Percentiles rank a stretch among this genome's conserved stretches.
Evolutionary conservation across 2,329 filamentous ascomycete genomes (phyloP).

Genomic region (Fusarium begoniae): DNA sequence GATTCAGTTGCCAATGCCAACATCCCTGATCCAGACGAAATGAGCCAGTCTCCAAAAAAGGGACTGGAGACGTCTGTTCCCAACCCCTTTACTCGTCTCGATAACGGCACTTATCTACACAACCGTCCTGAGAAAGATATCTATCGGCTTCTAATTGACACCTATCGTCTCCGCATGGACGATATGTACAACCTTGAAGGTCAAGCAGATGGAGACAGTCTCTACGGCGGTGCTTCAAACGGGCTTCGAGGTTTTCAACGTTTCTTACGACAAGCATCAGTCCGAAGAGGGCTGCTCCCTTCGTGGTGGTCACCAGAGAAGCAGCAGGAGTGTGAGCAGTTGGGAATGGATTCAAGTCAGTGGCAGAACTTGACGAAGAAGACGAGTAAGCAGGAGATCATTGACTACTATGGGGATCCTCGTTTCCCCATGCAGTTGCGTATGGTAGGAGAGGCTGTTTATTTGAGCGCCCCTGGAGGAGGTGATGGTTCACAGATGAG

Average conservation of each 20-base stretch:
- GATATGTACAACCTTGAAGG: constrained; percentile 47
- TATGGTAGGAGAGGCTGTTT: constrained; percentile 56
- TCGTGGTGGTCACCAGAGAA: constrained; percentile 56
- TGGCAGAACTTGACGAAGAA: constrained; percentile 39
- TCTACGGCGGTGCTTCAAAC: constrained; percentile 41
- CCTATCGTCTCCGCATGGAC: constrained; percentile 57
- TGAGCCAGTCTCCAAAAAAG: constrained; percentile 34
- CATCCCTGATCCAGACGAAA: background rate
- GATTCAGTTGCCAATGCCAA: background rate
- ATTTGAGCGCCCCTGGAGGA: constrained; percentile 45
- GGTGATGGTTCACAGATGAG: constrained; percentile 38
- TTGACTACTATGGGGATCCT: constrained; percentile 54
- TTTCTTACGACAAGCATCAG: constrained; percentile 46
- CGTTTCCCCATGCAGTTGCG: constrained; percentile 60
- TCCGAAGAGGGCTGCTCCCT: constrained; percentile 49
- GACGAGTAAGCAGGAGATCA: constrained; percentile 49
- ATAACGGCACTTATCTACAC: constrained; percentile 54
- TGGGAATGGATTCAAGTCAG: constrained; percentile 42
- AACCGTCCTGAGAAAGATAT: constrained; percentile 54
- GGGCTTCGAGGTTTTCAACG: constrained; percentile 47
- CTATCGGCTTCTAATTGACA: constrained; percentile 57
- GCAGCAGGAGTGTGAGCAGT: constrained; percentile 48
- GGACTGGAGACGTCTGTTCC: constrained; percentile 44
- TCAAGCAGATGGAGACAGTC: constrained; percentile 38
- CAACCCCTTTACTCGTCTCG: constrained; percentile 53